Percentiles rank a stretch among this genome's conserved stretches.
phyloP scores from a whole-genome alignment of 1,284 basidiomycete genomes.

The Ceratobasidium sp. region DNA sequence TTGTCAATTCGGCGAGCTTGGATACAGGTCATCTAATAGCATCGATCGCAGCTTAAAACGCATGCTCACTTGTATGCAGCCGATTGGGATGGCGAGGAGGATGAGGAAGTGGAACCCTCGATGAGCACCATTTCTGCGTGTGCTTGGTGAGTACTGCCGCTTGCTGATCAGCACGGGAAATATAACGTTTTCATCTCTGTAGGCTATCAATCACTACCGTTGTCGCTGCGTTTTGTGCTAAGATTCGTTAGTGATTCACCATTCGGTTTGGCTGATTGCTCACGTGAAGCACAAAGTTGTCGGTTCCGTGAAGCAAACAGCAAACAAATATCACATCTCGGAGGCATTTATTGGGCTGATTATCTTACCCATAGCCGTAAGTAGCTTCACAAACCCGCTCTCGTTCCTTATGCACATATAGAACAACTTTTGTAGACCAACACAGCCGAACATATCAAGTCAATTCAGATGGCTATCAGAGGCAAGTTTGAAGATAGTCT shows the following conservation, averaged over 20 bases:
- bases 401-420: neutral
- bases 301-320: conserved; percentile 90
- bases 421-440: conserved; percentile 65
- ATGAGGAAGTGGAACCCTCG: conserved; percentile 66
- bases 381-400: conserved; percentile 52
- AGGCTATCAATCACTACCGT: conserved; percentile 78
- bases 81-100: conserved; percentile 53
- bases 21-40: neutral
- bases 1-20: conserved; percentile 49
- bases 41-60: conserved; percentile 64
- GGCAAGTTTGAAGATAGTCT: conserved; percentile 89
- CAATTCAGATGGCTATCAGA: conserved; percentile 93
- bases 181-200: conserved; percentile 33
- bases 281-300: conserved; percentile 68
- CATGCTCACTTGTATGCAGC: conserved; percentile 62
- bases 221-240: conserved; percentile 88
- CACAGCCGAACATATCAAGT: conserved; percentile 73
- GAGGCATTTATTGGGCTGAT: conserved; percentile 85
- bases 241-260: conserved; percentile 68
- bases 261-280: conserved; percentile 23
- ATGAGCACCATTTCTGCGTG: conserved; percentile 80
- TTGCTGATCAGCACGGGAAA: neutral
- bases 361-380: conserved; percentile 77
- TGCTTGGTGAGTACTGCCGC: conserved; percentile 53
- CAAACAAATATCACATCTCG: conserved; percentile 81